Evolutionary conservation across 176 grass and related monocot species (phyloP).

Genomic region (sorghum (Sorghum bicolor)): DNA sequence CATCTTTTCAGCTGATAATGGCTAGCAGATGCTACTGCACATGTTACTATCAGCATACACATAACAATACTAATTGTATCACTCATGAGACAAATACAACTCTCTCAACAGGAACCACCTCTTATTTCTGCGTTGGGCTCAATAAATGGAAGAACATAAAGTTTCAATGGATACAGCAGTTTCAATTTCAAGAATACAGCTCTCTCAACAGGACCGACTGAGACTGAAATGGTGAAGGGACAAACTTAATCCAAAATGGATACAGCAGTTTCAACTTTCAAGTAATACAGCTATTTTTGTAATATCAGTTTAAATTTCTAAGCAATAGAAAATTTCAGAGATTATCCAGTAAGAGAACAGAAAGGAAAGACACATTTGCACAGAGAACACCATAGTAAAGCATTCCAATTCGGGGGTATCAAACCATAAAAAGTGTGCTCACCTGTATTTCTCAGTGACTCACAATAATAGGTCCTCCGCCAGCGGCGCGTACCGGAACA

Average conservation of each 20-base stretch:
- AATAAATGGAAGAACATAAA: no score
- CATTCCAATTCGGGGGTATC: neutral
- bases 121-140: neutral
- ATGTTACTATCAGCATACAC: neutral
- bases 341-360: conserved; percentile 19
- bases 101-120: neutral
- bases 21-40: neutral
- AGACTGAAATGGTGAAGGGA: no score
- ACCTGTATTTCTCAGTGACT: no score
- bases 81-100: neutral
- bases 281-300: neutral
- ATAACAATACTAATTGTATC: neutral
- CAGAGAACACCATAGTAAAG: neutral
- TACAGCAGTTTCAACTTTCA: neutral
- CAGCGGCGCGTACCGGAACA: no score
- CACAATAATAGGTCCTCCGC: neutral
- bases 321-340: neutral
- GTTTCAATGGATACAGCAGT: no score
- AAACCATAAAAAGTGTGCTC: conserved; percentile 1
- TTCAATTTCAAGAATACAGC: no score
- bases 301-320: neutral
- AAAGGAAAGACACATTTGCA: neutral
- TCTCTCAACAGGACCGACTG: no score
- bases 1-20: neutral
- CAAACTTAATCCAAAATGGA: neutral